These are phyloP conservation scores for Seiridium cupressi DNA, from an alignment of 2,329 filamentous ascomycete genomes.

Conservation along the genomic window DNA sequence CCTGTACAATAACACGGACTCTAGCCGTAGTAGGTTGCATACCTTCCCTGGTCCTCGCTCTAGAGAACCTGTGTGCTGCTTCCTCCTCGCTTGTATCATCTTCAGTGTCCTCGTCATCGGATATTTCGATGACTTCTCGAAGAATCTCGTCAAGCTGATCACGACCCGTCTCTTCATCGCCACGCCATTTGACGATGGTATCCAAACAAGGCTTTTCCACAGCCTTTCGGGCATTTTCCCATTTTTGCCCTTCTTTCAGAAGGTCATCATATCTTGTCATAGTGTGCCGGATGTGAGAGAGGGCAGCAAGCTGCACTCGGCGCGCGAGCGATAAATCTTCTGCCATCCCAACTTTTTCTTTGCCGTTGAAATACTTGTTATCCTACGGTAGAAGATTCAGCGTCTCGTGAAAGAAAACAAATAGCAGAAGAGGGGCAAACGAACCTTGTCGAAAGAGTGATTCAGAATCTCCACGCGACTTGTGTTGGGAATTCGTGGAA, in stretches of 20 bases:
- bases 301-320: constrained; percentile 62
- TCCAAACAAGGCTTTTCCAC: constrained; percentile 62
- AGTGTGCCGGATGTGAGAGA: constrained; percentile 66
- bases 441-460: constrained; percentile 62
- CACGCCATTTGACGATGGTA: constrained; percentile 69
- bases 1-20: not conserved
- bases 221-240: constrained; percentile 58
- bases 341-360: constrained; percentile 57
- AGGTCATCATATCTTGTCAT: constrained; percentile 65
- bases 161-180: constrained; percentile 66
- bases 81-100: constrained; percentile 25
- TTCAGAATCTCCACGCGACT: constrained; percentile 62
- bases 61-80: constrained; percentile 6
- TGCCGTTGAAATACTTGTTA: constrained; percentile 44
- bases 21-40: not conserved
- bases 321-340: constrained; percentile 55
- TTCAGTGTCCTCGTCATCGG: constrained; percentile 50
- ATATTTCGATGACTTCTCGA: constrained; percentile 65
- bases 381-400: constrained; percentile 34
- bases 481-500: constrained; percentile 63
- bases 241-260: constrained; percentile 51
- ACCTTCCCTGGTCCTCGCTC: constrained; percentile 9
- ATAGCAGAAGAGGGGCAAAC: constrained; percentile 16
- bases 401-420: too few species aligned
- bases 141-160: constrained; percentile 67